Evolutionary conservation across 306 rosid genomes (phyloP).

Genomic region (Dryas drummondii): DNA sequence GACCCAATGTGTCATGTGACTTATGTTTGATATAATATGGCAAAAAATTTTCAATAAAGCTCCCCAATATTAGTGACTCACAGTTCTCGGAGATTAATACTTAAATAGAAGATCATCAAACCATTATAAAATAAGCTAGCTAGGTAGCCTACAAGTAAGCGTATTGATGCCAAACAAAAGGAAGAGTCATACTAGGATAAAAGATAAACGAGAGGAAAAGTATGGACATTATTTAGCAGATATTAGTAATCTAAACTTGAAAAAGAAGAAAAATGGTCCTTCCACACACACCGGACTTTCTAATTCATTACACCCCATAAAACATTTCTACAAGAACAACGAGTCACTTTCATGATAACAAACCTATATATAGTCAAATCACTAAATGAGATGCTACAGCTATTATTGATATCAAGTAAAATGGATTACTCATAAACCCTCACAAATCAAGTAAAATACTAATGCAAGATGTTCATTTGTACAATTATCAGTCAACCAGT

Average conservation of each 20-base stretch:
- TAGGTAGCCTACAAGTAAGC: constrained; percentile 20
- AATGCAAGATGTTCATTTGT: background rate
- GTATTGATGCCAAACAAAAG: constrained; percentile 26
- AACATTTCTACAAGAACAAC: constrained; percentile 21
- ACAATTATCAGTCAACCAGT: background rate
- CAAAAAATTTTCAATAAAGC: no score
- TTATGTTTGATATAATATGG: no score
- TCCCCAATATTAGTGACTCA: constrained; percentile 13
- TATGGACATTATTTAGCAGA: constrained; percentile 36
- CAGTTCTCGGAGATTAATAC: constrained; percentile 25
- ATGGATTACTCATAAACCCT: background rate
- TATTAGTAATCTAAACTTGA: constrained; percentile 73
- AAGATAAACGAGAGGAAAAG: constrained; percentile 52
- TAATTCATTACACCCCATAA: constrained; percentile 25
- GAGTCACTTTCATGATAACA: constrained; percentile 44
- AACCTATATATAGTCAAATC: background rate
- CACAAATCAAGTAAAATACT: background rate
- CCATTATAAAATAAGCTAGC: constrained; percentile 4
- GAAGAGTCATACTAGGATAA: constrained; percentile 36
- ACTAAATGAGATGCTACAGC: constrained; percentile 18
- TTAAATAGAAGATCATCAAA: constrained; percentile 22
- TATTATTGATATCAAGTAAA: no score
- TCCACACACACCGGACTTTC: constrained; percentile 39
- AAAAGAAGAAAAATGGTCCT: constrained; percentile 57
- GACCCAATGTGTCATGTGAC: no score